Conservation (phyloP, 768 basidiomycete genomes). For the Trametes sanguinea region DNA sequence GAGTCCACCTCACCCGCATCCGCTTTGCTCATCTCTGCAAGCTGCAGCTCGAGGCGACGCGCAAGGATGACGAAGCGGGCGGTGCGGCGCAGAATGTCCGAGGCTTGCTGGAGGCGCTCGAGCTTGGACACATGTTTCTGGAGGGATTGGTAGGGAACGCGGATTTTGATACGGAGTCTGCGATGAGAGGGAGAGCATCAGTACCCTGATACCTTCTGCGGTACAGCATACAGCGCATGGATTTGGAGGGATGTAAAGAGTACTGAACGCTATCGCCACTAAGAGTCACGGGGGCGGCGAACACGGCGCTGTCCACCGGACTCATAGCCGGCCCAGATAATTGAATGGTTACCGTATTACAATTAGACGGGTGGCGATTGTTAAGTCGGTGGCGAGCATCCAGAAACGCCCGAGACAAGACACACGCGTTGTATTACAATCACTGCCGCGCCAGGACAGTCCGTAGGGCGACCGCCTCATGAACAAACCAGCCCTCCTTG, state of each 20-base stretch:
- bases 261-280: not conserved
- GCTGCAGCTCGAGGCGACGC: constrained; percentile 81
- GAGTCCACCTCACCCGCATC: constrained; percentile 16
- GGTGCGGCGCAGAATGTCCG: constrained; percentile 81
- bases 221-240: not conserved
- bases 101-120: constrained; percentile 77
- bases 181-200: constrained; percentile 18
- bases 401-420: no score
- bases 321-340: no score
- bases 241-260: not conserved
- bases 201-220: not conserved
- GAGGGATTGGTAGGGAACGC: constrained; percentile 77
- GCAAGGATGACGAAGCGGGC: constrained; percentile 85
- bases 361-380: no score
- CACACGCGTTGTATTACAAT: no score
- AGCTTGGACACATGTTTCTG: constrained; percentile 70
- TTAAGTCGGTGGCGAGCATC: no score
- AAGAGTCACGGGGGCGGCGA: not conserved
- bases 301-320: no score
- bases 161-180: constrained; percentile 85
- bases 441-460: no score
- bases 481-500: no score
- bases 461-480: no score
- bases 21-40: constrained; percentile 61
- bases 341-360: no score